Percentiles rank a stretch among this genome's conserved stretches.
Evolutionary conservation across 2,329 filamentous ascomycete species (phyloP).

Genomic region (Neonectria faginata): DNA sequence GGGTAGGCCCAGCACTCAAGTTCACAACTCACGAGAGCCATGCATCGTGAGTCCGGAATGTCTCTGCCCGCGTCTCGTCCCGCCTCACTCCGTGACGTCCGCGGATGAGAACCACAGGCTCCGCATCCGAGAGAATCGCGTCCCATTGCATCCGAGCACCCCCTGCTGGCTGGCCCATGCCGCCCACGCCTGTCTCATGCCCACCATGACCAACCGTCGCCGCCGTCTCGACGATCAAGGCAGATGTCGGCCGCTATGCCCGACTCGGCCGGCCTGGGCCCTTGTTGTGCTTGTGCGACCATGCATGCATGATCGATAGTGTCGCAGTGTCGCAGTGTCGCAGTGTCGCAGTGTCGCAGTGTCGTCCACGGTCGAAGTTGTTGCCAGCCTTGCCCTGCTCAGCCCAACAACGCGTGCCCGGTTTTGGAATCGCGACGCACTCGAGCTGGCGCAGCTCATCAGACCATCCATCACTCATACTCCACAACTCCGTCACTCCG

Average conservation of each 20-base stretch:
- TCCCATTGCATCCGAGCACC: conserved; percentile 10
- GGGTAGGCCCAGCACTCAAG: not conserved
- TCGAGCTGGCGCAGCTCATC: conserved; percentile 39
- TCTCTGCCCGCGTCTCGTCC: conserved; percentile 13
- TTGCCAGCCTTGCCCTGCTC: conserved; percentile 29
- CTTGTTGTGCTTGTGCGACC: conserved; percentile 33
- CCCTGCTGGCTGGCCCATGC: conserved; percentile 19
- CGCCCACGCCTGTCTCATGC: conserved; percentile 13
- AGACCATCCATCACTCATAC: not conserved
- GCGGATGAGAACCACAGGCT: not conserved
- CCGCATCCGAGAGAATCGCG: not conserved
- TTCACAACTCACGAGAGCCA: conserved; percentile 16
- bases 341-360: no score
- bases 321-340: conserved; percentile 26
- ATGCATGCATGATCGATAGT: conserved; percentile 35
- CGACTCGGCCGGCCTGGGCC: conserved; percentile 36
- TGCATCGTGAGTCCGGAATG: conserved; percentile 9
- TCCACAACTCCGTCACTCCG: conserved; percentile 1
- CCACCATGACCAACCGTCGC: conserved; percentile 38
- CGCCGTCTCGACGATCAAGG: conserved; percentile 40
- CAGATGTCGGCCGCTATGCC: conserved; percentile 40
- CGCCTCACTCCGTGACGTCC: conserved; percentile 10
- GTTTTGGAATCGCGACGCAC: conserved; percentile 35
- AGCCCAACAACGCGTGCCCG: conserved; percentile 24
- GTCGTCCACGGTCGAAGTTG: conserved; percentile 22